Evolutionary conservation across 2,329 filamentous ascomycete genomes (phyloP), one percentile per base, ranked within the genome.

Genomic region (Elsinoe necatrix): DNA sequence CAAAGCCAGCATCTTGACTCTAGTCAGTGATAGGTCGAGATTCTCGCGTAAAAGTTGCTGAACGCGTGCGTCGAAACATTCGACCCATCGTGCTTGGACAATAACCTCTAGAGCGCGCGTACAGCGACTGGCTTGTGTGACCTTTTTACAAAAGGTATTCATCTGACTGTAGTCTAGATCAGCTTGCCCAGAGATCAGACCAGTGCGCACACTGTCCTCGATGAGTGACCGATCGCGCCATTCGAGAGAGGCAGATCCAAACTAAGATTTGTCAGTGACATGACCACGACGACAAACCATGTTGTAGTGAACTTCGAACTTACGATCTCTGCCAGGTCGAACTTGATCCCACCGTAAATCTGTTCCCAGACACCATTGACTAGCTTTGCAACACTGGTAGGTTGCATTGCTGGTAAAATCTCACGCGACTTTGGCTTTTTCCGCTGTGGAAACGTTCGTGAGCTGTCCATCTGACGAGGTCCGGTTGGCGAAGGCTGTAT

Each of bases 81-180:
- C 77, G 2, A 79, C 70, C 79, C 79, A 82, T 27, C 77, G 74
- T 3, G 79, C 77, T 62, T 81, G 79, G 1, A 81, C 76, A 21
- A 81, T 78, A 57, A 81, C 78, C 63, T 81, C 79, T n/a, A 81
- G 69, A 0, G 78, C 78, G n/a, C 79, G 70, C 55, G 75, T 79
- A 1, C 78, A 75, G 12, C 77, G 73, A 61, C 76, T 78, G n/a
- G 77, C 72, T 56, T 75, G 73, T 29, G 71, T 75, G n/a, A 75
- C 69, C 55, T 72, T 75, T 2, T 72, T 68, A 43, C 73, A 71
- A 21, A 75, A 69, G 0, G 73, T 61, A 29, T 71, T 75, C 69
- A 75, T 74, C 37, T 68, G 66, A 29, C 66, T 71, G 59, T 75
- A 75, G 1, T 63, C 65, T 18, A 60, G 61, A 25, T 63, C 54